Conservation (phyloP, 169 alveolate genomes). For the Theileria orientalis region DNA sequence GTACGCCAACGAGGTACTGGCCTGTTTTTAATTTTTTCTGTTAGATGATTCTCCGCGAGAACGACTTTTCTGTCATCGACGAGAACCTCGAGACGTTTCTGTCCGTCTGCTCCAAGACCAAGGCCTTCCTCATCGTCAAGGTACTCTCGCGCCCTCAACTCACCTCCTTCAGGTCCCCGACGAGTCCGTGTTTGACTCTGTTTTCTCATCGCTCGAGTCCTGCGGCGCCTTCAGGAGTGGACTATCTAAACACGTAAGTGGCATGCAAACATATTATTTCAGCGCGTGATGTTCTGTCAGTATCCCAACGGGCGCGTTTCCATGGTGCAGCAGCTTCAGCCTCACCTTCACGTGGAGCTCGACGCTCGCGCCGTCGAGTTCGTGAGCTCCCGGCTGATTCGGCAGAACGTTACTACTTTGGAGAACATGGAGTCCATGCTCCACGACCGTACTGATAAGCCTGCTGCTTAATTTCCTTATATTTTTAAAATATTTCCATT, state of each 20-base stretch:
- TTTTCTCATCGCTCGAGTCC: conserved; percentile 16
- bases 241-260: conserved; percentile 50
- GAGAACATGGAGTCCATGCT: conserved; percentile 24
- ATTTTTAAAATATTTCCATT: too few species aligned
- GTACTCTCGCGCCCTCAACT: conserved; percentile 1
- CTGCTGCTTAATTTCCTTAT: too few species aligned
- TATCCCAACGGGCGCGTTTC: conserved; percentile 74
- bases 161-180: conserved; percentile 13
- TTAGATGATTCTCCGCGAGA: conserved; percentile 44
- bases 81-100: conserved; percentile 13
- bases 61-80: conserved; percentile 11
- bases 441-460: neutral
- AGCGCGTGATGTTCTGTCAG: conserved; percentile 71
- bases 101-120: conserved; percentile 8
- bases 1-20: conserved; percentile 38
- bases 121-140: conserved; percentile 46
- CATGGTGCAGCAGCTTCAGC: conserved; percentile 76
- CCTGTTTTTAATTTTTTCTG: neutral
- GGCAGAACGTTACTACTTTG: conserved; percentile 29
- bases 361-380: conserved; percentile 58
- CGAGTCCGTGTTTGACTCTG: conserved; percentile 18
- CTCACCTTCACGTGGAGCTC: conserved; percentile 70
- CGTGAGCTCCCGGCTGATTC: neutral
- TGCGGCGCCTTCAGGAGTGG: conserved; percentile 26
- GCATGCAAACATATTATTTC: neutral